Evolutionary conservation across 495 filamentous ascomycete species (phyloP), one percentile per base, ranked within the genome.

Genomic region (Penicillium fimorum): DNA sequence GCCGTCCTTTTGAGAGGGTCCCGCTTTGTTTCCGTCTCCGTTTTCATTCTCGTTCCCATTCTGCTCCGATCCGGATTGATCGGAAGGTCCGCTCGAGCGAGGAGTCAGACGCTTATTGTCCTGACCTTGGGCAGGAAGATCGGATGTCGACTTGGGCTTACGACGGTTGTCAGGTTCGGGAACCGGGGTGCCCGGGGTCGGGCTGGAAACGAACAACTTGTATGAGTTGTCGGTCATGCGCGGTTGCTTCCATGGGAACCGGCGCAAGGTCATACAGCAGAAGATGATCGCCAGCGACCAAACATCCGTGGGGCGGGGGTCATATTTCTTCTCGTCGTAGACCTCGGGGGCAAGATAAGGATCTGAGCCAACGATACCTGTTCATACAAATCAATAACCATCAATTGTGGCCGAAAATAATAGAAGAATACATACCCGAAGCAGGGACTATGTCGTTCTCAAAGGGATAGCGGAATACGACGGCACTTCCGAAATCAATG

Each of bases 211-310:
- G 63, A 99, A 99, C 8, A 97, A 83, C 58, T 90, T 89, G 73
- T 90, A 99, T 0, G 93, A 96, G 68, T 92, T 96, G 73, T 99
- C 94, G 11, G 87, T 89, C 63, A 92, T 76, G 32, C 93, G 85
- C 18, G 94, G 94, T 33, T 91, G 85, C 76, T 99, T 99, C 94
- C 94, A 99, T 0, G 95, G 94, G 68, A 97, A 99, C 15, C 95
- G 81, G 35, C 94, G 81, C 32, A 99, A 82, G 22, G 91, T 92
- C 94, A 99, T 99, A 78, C 94, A 99, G 70, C 94, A 97, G 75
- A 94, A 97, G 54, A 98, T 97, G 66, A 98, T 97, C 24, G 94
- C 94, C 40, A 98, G 79, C 20, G 94, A 98, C 94, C 94, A 98
- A 59, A 98, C 88, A 79, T 98, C 94, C 11, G 91, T 88, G 15